Evolutionary conservation across 257 asterid genomes (phyloP).

Genomic region (Solanum dulcamara): DNA sequence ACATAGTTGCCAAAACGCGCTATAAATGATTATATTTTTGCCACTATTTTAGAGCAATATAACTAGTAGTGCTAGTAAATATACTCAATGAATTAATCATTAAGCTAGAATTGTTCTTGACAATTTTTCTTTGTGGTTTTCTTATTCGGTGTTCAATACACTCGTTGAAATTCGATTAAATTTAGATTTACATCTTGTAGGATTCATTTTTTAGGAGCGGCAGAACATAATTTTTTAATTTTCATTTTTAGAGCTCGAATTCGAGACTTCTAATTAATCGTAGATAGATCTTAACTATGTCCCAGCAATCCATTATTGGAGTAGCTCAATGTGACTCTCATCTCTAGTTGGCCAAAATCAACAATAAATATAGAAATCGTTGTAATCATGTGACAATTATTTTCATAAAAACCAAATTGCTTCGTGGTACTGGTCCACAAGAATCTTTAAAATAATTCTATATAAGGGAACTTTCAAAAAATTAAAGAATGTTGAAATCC

Average conservation of each 20-base stretch:
- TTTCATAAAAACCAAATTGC: not conserved
- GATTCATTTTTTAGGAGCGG: not conserved
- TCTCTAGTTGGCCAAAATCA: not conserved
- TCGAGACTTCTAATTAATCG: rapidly evolving
- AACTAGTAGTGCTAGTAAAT: not conserved
- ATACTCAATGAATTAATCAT: not conserved
- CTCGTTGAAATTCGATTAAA: not conserved
- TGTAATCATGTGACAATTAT: not conserved
- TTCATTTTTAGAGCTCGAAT: not conserved
- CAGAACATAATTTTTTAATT: not conserved
- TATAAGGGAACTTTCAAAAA: not conserved
- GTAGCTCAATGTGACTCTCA: not conserved
- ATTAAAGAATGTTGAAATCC: not conserved
- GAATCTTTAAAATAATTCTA: not conserved
- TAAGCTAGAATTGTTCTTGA: not conserved
- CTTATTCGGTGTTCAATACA: not conserved
- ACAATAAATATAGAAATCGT: not conserved
- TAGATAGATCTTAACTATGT: not conserved
- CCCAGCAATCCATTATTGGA: not conserved
- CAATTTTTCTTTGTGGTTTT: not conserved
- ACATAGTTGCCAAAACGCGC: not conserved
- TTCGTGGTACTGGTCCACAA: not conserved
- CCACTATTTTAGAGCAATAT: not conserved
- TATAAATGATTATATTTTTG: not conserved
- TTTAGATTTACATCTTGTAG: rapidly evolving